phyloP scores from a whole-genome alignment of 2,329 filamentous ascomycete genomes.

The Verticillium isaacii region DNA sequence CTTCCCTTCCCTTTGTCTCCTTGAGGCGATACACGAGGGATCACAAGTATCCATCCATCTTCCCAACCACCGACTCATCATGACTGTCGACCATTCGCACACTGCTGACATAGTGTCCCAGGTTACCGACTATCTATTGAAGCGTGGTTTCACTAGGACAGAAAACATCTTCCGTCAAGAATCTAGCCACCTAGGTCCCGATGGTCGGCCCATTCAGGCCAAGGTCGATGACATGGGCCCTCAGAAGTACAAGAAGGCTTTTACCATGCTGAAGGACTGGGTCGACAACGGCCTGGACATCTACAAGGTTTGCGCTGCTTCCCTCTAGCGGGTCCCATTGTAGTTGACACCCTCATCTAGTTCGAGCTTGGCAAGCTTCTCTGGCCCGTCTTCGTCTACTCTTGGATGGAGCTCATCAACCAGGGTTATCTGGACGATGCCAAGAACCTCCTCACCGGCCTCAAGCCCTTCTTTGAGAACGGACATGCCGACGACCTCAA shows the following conservation, averaged over 20 bases:
- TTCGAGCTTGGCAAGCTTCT: slow-evolving; percentile 83
- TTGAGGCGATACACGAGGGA: neutral
- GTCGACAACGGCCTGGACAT: slow-evolving; percentile 89
- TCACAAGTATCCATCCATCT: neutral
- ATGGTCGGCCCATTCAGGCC: slow-evolving; percentile 68
- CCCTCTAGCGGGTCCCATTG: neutral
- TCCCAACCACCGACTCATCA: neutral
- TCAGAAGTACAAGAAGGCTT: slow-evolving; percentile 73
- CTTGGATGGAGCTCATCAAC: slow-evolving; percentile 73
- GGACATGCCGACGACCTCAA: slow-evolving; percentile 79
- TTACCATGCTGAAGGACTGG: slow-evolving; percentile 70
- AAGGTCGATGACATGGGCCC: slow-evolving; percentile 66
- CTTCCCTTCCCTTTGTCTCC: neutral
- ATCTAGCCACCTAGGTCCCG: slow-evolving; percentile 75
- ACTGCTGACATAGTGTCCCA: slow-evolving; percentile 18
- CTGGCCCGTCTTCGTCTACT: slow-evolving; percentile 94
- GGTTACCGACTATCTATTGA: slow-evolving; percentile 91
- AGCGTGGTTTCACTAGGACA: slow-evolving; percentile 89
- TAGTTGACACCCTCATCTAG: slow-evolving; percentile 31
- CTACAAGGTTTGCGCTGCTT: slow-evolving; percentile 70
- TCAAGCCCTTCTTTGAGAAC: slow-evolving; percentile 65
- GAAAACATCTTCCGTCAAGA: slow-evolving; percentile 91
- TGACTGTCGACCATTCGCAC: neutral
- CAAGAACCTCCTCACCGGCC: slow-evolving; percentile 65
- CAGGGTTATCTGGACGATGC: slow-evolving; percentile 69